These are phyloP conservation scores for Vitis hybrid DNA, from an alignment of 177 flowering plant species.

Conservation along the genomic window DNA sequence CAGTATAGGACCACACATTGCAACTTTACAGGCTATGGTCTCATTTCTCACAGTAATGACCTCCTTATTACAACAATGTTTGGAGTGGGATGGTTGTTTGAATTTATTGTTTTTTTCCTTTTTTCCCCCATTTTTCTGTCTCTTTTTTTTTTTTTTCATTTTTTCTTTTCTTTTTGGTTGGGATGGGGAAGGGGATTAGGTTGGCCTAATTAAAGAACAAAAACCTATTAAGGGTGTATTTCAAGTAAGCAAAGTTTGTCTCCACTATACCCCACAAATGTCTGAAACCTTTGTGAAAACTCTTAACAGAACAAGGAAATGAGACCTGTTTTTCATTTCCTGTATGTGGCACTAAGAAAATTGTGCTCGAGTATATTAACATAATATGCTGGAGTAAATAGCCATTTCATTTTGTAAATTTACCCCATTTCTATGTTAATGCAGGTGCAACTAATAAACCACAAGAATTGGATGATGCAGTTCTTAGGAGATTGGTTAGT, in stretches of 20 bases:
- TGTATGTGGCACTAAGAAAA: not conserved
- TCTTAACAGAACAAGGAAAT: not conserved
- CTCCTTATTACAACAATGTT: not conserved
- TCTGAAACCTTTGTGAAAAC: no score
- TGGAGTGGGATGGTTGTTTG: not conserved
- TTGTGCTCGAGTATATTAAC: not conserved
- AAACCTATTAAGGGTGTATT: no score
- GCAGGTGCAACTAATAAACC: constrained; percentile 99
- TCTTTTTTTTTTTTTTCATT: no score
- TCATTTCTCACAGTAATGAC: no score
- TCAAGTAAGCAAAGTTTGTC: no score
- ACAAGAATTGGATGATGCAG: constrained; percentile 98
- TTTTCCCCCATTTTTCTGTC: not conserved
- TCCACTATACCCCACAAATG: no score
- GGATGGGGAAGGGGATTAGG: no score
- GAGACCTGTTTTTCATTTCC: not conserved
- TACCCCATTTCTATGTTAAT: constrained; percentile 9
- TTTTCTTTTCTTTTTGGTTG: no score
- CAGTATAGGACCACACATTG: not conserved
- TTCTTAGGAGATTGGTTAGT: constrained; percentile 96
- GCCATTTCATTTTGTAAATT: not conserved
- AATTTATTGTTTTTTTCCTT: not conserved
- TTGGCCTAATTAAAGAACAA: no score
- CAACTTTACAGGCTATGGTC: no score
- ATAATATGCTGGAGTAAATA: not conserved